Evolutionary conservation across 176 grass and related monocot genomes (phyloP).

Genomic region (Oropetium thomaeum): DNA sequence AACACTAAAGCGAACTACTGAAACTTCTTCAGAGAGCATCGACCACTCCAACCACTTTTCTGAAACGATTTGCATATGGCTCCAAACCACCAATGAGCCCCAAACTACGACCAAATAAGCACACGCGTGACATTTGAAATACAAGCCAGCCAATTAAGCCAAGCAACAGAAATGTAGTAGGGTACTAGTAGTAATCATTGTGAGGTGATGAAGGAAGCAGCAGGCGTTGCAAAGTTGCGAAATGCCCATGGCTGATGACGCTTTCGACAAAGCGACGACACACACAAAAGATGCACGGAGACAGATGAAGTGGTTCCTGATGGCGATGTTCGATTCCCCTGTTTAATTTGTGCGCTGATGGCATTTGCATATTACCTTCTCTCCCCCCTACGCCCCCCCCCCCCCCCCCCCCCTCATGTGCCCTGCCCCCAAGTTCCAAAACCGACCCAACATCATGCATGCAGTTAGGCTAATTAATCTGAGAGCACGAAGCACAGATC

Average conservation of each 20-base stretch:
- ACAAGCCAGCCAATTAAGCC: too few relatives aligned
- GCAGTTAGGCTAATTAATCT: not conserved
- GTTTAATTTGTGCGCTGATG: conserved; percentile 36
- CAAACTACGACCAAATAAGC: not conserved
- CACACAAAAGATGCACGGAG: conserved; percentile 25
- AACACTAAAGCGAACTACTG: not conserved
- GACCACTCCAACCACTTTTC: not conserved
- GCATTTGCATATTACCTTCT: conserved; percentile 35
- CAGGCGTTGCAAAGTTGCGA: not conserved
- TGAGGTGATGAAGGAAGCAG: conserved; percentile 14
- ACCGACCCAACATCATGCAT: conserved; percentile 26
- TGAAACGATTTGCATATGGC: conserved; percentile 20
- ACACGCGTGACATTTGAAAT: conserved; percentile 5
- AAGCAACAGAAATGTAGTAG: not conserved
- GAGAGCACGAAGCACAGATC: conserved; percentile 30
- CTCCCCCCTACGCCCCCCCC: conserved; percentile 15
- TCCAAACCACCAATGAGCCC: not conserved
- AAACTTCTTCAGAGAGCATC: not conserved
- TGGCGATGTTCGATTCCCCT: conserved; percentile 37
- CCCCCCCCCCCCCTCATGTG: conserved; percentile 15
- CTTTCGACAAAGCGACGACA: conserved; percentile 28
- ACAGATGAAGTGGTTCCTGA: conserved; percentile 43
- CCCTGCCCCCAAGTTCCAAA: conserved; percentile 19
- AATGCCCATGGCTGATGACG: not conserved
- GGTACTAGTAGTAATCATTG: conserved; percentile 27